phyloP scores from a whole-genome alignment of 352 stramenopile species.

The Phytopythium helicoides region DNA sequence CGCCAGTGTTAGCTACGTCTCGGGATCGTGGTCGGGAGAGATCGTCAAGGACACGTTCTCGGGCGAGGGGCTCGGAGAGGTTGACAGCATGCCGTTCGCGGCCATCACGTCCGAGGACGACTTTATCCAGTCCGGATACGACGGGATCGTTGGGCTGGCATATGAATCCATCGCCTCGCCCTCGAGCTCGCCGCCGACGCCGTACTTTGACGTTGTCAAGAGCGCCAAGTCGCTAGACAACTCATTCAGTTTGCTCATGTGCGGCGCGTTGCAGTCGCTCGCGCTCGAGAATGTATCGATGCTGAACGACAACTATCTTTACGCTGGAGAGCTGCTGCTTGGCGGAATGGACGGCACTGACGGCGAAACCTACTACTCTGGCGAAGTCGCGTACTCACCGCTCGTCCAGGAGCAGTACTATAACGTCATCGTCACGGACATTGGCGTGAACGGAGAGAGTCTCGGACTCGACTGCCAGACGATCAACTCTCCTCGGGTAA shows the following conservation, averaged over 20 bases:
- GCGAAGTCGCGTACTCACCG: conserved; percentile 66
- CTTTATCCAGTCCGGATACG: conserved; percentile 73
- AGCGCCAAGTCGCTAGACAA: conserved; percentile 29
- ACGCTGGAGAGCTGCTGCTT: conserved; percentile 60
- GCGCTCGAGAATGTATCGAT: conserved; percentile 33
- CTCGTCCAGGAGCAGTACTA: conserved; percentile 77
- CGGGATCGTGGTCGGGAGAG: conserved; percentile 61
- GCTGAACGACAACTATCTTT: conserved; percentile 33
- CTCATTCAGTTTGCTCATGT: conserved; percentile 77
- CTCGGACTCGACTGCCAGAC: conserved; percentile 51
- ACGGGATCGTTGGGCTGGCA: conserved; percentile 71
- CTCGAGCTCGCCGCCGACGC: conserved; percentile 30
- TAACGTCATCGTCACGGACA: conserved; percentile 74
- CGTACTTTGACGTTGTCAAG: conserved; percentile 64
- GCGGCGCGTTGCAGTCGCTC: conserved; percentile 68
- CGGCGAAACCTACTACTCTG: conserved; percentile 53
- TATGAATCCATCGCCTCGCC: conserved; percentile 67
- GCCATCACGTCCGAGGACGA: conserved; percentile 54
- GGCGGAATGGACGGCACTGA: conserved; percentile 46
- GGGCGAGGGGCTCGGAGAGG: conserved; percentile 34
- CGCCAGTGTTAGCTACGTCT: conserved; percentile 77
- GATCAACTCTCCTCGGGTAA: conserved; percentile 62
- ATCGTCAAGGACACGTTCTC: conserved; percentile 75
- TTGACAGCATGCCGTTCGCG: conserved; percentile 54
- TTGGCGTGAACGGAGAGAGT: conserved; percentile 44